phyloP scores from a whole-genome alignment of 2,329 filamentous ascomycete species.

The Emergomyces africanus region DNA sequence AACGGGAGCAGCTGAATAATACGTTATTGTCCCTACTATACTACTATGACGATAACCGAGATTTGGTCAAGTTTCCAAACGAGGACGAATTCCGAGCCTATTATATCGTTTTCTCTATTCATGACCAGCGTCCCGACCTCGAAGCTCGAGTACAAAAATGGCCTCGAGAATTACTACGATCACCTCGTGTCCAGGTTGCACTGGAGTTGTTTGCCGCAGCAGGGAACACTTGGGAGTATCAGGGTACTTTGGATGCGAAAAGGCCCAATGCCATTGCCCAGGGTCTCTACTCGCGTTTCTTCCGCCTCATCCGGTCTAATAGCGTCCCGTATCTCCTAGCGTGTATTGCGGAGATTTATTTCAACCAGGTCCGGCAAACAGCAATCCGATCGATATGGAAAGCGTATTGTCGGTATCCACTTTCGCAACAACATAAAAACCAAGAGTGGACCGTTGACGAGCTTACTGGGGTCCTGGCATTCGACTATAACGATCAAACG shows the following conservation, averaged over 20 bases:
- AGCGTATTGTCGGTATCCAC: conserved; percentile 36
- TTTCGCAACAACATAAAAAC: conserved; percentile 36
- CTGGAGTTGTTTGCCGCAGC: conserved; percentile 45
- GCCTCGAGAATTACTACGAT: conserved; percentile 37
- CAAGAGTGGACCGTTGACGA: conserved; percentile 45
- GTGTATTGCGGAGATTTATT: conserved; percentile 51
- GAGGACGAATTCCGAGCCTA: conserved; percentile 54
- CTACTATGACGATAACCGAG: conserved; percentile 45
- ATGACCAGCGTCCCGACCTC: conserved; percentile 40
- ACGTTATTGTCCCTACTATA: conserved; percentile 49
- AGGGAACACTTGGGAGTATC: conserved; percentile 39
- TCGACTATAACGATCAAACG: conserved; percentile 44
- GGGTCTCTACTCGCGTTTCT: conserved; percentile 47
- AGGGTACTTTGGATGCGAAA: conserved; percentile 39
- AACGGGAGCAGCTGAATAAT: conserved; percentile 51
- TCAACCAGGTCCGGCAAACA: conserved; percentile 45
- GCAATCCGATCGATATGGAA: conserved; percentile 44
- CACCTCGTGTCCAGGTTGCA: conserved; percentile 43
- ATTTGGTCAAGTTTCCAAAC: conserved; percentile 39
- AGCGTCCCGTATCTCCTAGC: conserved; percentile 49
- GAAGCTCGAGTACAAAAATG: conserved; percentile 47
- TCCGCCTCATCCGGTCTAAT: conserved; percentile 42
- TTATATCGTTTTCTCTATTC: conserved; percentile 44
- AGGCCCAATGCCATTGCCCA: conserved; percentile 42
- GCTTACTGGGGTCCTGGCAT: conserved; percentile 39